Evolutionary conservation across 2,329 filamentous ascomycete species (phyloP).

Genomic region (Botrytis tulipae): DNA sequence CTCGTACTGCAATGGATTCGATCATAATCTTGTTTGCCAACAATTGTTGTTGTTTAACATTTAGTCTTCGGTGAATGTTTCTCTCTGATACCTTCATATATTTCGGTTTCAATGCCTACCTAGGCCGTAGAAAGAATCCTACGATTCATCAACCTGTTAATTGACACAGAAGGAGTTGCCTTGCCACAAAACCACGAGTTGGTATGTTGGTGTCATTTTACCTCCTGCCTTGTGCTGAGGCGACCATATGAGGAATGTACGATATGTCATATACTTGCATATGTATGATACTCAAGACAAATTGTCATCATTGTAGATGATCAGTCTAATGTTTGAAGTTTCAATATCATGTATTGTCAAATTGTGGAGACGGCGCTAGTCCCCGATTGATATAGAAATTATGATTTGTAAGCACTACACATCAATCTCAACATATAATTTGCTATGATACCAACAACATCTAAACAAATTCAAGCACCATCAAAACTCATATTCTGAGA

Average conservation of each 20-base stretch:
- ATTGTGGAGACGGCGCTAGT: constrained; percentile 1
- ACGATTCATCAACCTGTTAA: not conserved
- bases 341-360: not conserved
- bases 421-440: not conserved
- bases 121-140: not conserved
- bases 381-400: not conserved
- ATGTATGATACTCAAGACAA: not conserved
- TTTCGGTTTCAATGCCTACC: not conserved
- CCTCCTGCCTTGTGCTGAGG: not conserved
- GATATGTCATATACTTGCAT: not conserved
- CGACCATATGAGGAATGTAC: not conserved
- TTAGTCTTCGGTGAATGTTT: not conserved
- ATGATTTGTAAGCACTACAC: not conserved
- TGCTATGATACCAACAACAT: not conserved
- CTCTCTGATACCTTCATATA: not conserved
- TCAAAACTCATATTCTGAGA: not conserved
- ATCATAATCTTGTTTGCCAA: not conserved
- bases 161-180: not conserved
- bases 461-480: not conserved
- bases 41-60: not conserved
- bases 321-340: not conserved
- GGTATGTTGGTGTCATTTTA: not conserved
- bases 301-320: not conserved
- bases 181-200: not conserved
- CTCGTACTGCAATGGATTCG: not conserved